A percentile compares a stretch with the other conserved stretches of the same genome.
Conservation (phyloP, 345 rosid species). For the Draba incana region DNA sequence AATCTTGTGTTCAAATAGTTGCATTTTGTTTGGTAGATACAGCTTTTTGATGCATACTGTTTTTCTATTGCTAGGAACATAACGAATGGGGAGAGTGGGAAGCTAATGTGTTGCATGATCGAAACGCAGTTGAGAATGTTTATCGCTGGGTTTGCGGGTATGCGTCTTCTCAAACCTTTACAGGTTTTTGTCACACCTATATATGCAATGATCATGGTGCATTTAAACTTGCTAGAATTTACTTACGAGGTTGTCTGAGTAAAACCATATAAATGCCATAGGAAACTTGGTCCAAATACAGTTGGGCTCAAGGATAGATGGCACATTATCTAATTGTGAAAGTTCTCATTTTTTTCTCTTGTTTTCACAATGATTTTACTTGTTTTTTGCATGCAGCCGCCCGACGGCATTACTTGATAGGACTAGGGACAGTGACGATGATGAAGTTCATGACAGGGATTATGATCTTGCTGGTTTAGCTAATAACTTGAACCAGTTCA, state of each 20-base stretch:
- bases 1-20: conserved; percentile 5
- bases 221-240: not conserved
- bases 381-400: conserved; percentile 59
- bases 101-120: conserved; percentile 67
- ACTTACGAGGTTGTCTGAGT: not conserved
- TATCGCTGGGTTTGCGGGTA: conserved; percentile 97
- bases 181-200: conserved; percentile 10
- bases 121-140: conserved; percentile 87
- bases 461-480: conserved; percentile 93
- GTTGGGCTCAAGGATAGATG: conserved; percentile 16
- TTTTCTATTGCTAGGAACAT: conserved; percentile 55
- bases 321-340: not conserved
- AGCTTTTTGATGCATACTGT: not conserved
- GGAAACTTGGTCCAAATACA: conserved; percentile 11
- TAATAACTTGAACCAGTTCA: conserved; percentile 83
- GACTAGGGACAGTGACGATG: conserved; percentile 94
- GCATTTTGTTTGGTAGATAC: conserved; percentile 26
- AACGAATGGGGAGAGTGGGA: conserved; percentile 90
- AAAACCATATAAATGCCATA: too few species aligned
- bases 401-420: conserved; percentile 97
- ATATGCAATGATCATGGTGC: conserved; percentile 6
- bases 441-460: conserved; percentile 86
- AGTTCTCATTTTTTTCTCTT: conserved; percentile 14
- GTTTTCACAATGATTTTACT: not conserved
- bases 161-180: conserved; percentile 24